Base-by-base conservation (phyloP, 805 yeast species). In the Debaryomyces prosopidis region DNA sequence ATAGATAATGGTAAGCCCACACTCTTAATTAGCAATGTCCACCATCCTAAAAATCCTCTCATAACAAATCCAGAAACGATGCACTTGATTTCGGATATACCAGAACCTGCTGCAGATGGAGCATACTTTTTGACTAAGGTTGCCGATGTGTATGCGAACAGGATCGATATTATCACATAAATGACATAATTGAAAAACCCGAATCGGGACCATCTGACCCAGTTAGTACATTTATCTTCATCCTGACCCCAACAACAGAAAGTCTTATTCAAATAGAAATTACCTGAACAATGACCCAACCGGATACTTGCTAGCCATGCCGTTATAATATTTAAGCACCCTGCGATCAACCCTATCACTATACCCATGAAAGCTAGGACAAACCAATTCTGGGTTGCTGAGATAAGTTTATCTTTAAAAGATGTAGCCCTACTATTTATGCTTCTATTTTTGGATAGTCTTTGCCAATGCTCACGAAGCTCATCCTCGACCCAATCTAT, bases 101-200 rank as follows among this genome's bases (percentile, higher is more conserved):
- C 99, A 5, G 96, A 87, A 0, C 99, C 99, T 1, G 98, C 95
- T 2, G 99, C 98, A 43, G 84, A 75, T 1, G 96, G 96, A 0
- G 96, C 91, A 53, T 81, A 82, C 11, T 63, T 62, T 52, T 80
- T 74, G 38, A 95, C 96, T 30, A 90, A 59, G 11, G 75, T 60
- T 0, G 92, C 89, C 1, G 96, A 84, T 9, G 75, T 52, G 7
- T 75, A 62, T 2, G 94, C 87, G 54, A 92, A 82, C 0, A 69
- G 12, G 0, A 83, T 66, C 4, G 96, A 85, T 1, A 84, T 64
- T 0, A 68, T 7, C 3, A 89, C 74, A 57, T 84, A 92, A 0
- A 79, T 58, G 1, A 80, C 1, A 57, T 88, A 92, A 40, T 81
- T 75, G 6, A 75, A 52, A 0, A 75, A 38, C 0, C 67, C 59